Evolutionary conservation across 371 early-diverging fungal genomes (phyloP).

Genomic region (Mucor mucedo): DNA sequence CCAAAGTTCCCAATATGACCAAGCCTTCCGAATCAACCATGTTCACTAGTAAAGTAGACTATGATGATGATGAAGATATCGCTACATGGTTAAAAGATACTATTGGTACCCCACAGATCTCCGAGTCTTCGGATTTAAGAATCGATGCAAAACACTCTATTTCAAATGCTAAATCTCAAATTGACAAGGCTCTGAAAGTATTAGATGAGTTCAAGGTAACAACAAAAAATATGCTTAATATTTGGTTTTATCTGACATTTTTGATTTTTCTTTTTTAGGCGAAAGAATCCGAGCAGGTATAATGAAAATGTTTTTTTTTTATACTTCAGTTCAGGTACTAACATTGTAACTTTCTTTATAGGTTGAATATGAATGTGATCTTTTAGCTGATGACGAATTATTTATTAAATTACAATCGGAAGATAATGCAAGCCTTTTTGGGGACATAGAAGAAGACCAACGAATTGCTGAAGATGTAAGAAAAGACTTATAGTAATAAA

Average conservation of each 20-base stretch:
- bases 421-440: constrained; percentile 27
- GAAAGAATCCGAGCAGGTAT: constrained; percentile 14
- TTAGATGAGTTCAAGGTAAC: constrained; percentile 49
- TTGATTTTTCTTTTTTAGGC: constrained; percentile 6
- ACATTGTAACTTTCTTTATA: constrained; percentile 1
- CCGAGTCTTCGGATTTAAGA: constrained; percentile 28
- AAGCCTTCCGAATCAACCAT: background rate
- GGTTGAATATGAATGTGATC: constrained; percentile 25
- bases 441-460: constrained; percentile 24
- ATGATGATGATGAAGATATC: constrained; percentile 28
- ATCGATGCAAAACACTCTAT: constrained; percentile 50
- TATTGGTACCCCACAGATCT: constrained; percentile 24
- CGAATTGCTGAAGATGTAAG: constrained; percentile 1
- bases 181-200: constrained; percentile 53
- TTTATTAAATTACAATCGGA: constrained; percentile 29
- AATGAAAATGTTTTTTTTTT: background rate
- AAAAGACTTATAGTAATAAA: background rate
- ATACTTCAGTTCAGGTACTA: background rate
- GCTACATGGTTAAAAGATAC: constrained; percentile 28
- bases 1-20: constrained; percentile 23
- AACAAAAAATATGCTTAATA: background rate
- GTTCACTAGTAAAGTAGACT: background rate
- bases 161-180: constrained; percentile 61
- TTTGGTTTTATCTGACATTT: background rate
- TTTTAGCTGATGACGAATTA: constrained; percentile 32